Base-by-base conservation (phyloP, 805 yeast species). In the Candida manassasensis region DNA sequence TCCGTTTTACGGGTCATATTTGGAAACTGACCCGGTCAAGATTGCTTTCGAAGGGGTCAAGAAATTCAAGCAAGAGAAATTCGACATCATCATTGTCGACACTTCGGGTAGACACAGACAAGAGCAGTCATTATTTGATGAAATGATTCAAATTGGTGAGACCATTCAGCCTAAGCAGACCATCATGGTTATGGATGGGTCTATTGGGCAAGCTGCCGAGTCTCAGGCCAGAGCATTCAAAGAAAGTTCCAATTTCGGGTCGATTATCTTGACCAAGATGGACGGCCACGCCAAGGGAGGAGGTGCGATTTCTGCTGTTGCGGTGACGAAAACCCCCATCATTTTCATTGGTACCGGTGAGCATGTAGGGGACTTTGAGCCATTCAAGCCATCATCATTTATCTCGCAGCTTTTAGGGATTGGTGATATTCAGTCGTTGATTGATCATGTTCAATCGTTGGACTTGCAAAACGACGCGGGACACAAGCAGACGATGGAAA, bases 261-360 rank as follows among this genome's bases (percentile, higher is more conserved):
- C 97, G 17, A 90, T 90, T 44, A 83, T 90, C 40, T 72, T 90
- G 54, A 90, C 98, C 15, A 90, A 90, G 59, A 80, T 90, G 94
- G 98, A 90, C 62, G 97, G 97, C 35, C 97, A 93, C 53, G 98
- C 97, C 25, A 90, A 84, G 63, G 98, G 98, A 59, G 98, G 98
- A 65, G 98, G 98, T 70, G 98, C 98, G 19, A 89, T 90, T 36
- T 87, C 96, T 26, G 98, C 98, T 0, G 97, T 90, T 36, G 98
- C 98, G 2, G 93, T 96, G 2, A 90, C 97, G 2, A 73, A 84
- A 37, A 93, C 97, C 0, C 98, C 98, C 6, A 83, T 90, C 47
- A 85, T 84, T 6, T 90, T 90, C 54, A 93, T 90, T 40, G 98
- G 98, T 75, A 90, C 97, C 3, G 98, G 98, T 55, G 98, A 90